Base-by-base conservation (phyloP, 768 basidiomycete genomes). In the Russula virescens region DNA sequence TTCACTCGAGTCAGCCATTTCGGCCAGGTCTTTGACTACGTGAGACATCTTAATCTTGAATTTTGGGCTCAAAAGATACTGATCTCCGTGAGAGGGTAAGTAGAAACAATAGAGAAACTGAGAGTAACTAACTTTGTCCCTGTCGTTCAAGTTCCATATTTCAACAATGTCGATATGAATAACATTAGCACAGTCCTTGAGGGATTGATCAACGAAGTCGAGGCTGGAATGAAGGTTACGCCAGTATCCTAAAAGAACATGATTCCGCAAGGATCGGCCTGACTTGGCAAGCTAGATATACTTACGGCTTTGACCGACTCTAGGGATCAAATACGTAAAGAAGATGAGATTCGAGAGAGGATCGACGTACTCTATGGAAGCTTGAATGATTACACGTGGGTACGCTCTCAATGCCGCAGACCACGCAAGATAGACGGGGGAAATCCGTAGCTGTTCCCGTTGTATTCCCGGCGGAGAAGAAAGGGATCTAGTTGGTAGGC, bases 1-100 rank as follows among this genome's bases (percentile, higher is more conserved):
- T n/a, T 31, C 55, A 23, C 14, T 51, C n/a, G 25, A 9, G 35
- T 23, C 6, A 9, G 2, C n/a, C n/a, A 49, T 1, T 18, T 6
- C 55, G 35, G 40, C 55, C 26, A 62, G 35, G 6, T 57, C 55
- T 18, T 51, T 28, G 31, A 57, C 43, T 14, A 62, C 2, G 49
- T 57, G 28, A 18, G 55, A 62, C 61, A 62, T 46, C 25, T 19
- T 57, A 18, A 10, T 25, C 21, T 46, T 62, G 49, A 62, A 57
- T 21, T 28, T 23, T 6, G 18, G 9, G 19, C 25, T 26, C 25
- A 19, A 38, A 3, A 62, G 34, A 57, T 46, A 51, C 61, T 62
- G 8, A 10, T 25, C 7, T 26, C 55, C n/a, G n/a, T 62, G 1
- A 57, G 55, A 31, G 31, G 31, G 31, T 28, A 16, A 10, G 3